phyloP scores from a whole-genome alignment of 306 rosid species.

The Parietaria judaica region DNA sequence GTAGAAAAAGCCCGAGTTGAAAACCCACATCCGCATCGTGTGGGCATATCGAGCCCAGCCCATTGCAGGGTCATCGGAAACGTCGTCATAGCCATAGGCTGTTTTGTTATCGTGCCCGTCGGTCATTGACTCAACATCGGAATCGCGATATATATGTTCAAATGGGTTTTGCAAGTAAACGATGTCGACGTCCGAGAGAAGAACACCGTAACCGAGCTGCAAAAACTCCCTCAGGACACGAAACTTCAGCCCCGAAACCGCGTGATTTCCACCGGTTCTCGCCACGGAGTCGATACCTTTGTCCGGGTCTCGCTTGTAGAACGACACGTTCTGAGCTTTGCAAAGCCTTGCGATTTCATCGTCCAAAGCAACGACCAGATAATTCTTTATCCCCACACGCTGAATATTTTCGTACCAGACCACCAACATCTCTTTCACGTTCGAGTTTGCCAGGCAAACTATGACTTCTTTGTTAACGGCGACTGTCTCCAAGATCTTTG shows the following conservation, averaged over 20 bases:
- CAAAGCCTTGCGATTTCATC: slow-evolving; percentile 48
- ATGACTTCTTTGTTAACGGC: slow-evolving; percentile 63
- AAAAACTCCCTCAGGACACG: slow-evolving; percentile 80
- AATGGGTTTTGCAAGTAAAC: slow-evolving; percentile 87
- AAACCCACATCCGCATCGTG: slow-evolving; percentile 88
- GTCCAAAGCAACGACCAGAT: slow-evolving; percentile 81
- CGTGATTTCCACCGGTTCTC: slow-evolving; percentile 64
- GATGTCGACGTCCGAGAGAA: slow-evolving; percentile 85
- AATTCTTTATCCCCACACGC: slow-evolving; percentile 64
- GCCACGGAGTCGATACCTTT: slow-evolving; percentile 52
- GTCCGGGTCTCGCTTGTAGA: slow-evolving; percentile 68
- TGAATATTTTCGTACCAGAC: slow-evolving; percentile 72
- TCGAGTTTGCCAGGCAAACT: slow-evolving; percentile 79
- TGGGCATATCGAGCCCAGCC: slow-evolving; percentile 92
- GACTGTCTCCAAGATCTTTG: slow-evolving; percentile 63
- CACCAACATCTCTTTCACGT: slow-evolving; percentile 77
- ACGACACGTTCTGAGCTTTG: slow-evolving; percentile 54
- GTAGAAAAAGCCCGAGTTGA: slow-evolving; percentile 88
- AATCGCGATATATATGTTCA: slow-evolving; percentile 56
- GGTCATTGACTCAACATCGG: slow-evolving; percentile 89
- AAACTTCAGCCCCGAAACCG: slow-evolving; percentile 71
- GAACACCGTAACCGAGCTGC: slow-evolving; percentile 83
- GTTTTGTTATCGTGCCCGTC: slow-evolving; percentile 82
- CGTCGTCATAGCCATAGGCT: slow-evolving; percentile 71
- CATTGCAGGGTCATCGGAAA: slow-evolving; percentile 70